Evolutionary conservation across 305 asterid species (phyloP), one percentile per base, ranked within the genome.

Genomic region (Plantago coronopus): DNA sequence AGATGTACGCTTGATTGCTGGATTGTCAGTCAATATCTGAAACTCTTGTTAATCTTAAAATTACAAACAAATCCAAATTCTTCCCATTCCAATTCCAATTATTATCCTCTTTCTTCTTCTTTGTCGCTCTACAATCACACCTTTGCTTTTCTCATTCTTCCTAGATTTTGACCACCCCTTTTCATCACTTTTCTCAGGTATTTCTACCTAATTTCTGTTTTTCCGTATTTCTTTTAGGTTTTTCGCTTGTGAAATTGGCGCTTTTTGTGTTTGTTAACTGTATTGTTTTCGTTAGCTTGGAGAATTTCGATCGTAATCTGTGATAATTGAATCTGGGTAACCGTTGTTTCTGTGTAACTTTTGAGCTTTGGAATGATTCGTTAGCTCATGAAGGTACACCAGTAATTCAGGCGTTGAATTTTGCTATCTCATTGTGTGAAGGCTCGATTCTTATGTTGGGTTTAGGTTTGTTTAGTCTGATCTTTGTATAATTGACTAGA

Each of bases 381-480:
- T n/a, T 31, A n/a, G 27, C 14, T 57, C 20, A 7, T 57, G 20
- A 57, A 37, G 27, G 57, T 17, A 2, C 12, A 15, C 13, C 19
- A 23, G 40, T 53, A 51, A 5, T 25, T 53, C 31, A 16, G 37
- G 57, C 10, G 37, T 23, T 49, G 46, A 27, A 21, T 19, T 55
- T 59, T n/a, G 62, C 34, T 51, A 50, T 58, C 48, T 66, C 54
- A 53, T 54, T 38, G 10, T 21, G 29, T 18, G 54, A 7, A 14
- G 11, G 5, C 5, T 15, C 10, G 46, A 14, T 42, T n/a, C n/a
- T n/a, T 54, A 37, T 27, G 42, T 21, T 48, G 15, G 21, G 27
- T 13, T 61, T 20, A 18, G 20, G 29, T 23, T 1, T 29, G 47
- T 31, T 20, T 47, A 51, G 3, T 16, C 38, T 50, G 44, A 22